Conservation (phyloP, 2,329 filamentous ascomycete species). For the Ascochyta clinopodiicola region DNA sequence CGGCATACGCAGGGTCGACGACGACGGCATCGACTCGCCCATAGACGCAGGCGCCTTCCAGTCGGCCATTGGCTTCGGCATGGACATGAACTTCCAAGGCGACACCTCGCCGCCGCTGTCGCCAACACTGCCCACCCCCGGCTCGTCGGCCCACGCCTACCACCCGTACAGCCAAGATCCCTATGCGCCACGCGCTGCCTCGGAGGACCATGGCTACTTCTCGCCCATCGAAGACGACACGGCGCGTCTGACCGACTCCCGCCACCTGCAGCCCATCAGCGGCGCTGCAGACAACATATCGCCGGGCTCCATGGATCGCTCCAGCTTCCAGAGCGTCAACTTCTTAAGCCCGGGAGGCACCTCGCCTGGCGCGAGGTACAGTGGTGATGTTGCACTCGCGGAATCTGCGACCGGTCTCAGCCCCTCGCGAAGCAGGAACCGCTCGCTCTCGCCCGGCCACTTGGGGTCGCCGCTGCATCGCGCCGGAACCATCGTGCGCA, state of each 20-base stretch:
- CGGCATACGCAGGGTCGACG: slow-evolving; percentile 39
- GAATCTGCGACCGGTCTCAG: slow-evolving; percentile 57
- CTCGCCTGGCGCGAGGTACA: slow-evolving; percentile 57
- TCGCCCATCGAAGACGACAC: slow-evolving; percentile 63
- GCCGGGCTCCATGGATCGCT: slow-evolving; percentile 48
- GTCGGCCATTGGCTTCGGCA: slow-evolving; percentile 55
- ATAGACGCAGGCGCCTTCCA: slow-evolving; percentile 57
- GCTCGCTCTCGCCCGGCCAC: slow-evolving; percentile 55
- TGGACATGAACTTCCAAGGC: slow-evolving; percentile 56
- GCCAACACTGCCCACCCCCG: slow-evolving; percentile 25
- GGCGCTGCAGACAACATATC: slow-evolving; percentile 53
- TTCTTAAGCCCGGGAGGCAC: slow-evolving; percentile 56
- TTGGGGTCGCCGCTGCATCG: slow-evolving; percentile 56
- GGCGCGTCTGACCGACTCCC: slow-evolving; percentile 64
- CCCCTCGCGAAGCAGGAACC: slow-evolving; percentile 53
- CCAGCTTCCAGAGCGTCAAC: slow-evolving; percentile 61
- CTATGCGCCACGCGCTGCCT: slow-evolving; percentile 52
- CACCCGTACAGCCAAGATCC: slow-evolving; percentile 32
- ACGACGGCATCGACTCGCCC: slow-evolving; percentile 48
- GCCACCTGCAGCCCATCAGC: slow-evolving; percentile 63
- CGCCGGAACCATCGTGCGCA: slow-evolving; percentile 60
- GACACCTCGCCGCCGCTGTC: slow-evolving; percentile 40
- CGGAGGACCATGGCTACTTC: slow-evolving; percentile 62
- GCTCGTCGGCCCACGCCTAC: slow-evolving; percentile 59
- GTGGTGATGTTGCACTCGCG: slow-evolving; percentile 65